Percentiles rank a stretch among this genome's conserved stretches.
Conservation (phyloP, 2,329 filamentous ascomycete species). For the Emmonsiellopsis sp. region DNA sequence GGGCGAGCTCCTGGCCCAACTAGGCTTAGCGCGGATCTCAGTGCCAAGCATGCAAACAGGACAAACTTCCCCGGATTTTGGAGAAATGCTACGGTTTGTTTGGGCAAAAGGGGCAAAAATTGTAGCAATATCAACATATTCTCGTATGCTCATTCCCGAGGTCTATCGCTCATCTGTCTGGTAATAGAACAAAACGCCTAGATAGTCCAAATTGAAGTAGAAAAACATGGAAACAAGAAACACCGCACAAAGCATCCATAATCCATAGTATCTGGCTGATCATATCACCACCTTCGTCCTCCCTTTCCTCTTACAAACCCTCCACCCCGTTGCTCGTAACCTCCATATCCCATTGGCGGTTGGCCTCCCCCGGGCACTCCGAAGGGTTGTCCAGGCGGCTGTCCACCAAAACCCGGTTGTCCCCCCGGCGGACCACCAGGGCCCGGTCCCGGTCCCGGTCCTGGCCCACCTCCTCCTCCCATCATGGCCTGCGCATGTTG, state of each 20-base stretch:
- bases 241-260: background rate
- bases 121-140: no score
- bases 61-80: background rate
- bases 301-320: conserved; percentile 29
- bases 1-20: background rate
- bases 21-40: background rate
- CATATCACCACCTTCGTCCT: conserved; percentile 28
- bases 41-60: background rate
- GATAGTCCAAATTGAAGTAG: background rate
- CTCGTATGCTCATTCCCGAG: background rate
- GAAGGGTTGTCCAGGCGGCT: conserved; percentile 24
- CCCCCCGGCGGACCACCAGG: conserved; percentile 25
- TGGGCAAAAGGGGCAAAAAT: no score
- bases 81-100: no score
- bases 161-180: background rate
- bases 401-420: conserved; percentile 27
- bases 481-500: conserved; percentile 45
- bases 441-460: background rate
- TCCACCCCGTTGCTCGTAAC: conserved; percentile 30
- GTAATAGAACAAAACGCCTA: background rate
- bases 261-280: background rate
- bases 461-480: conserved; percentile 28
- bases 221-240: background rate
- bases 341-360: conserved; percentile 35
- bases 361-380: conserved; percentile 28